phyloP scores from a whole-genome alignment of 2,329 filamentous ascomycete species.

The Ophiocordyceps camponoti-rufipedis region DNA sequence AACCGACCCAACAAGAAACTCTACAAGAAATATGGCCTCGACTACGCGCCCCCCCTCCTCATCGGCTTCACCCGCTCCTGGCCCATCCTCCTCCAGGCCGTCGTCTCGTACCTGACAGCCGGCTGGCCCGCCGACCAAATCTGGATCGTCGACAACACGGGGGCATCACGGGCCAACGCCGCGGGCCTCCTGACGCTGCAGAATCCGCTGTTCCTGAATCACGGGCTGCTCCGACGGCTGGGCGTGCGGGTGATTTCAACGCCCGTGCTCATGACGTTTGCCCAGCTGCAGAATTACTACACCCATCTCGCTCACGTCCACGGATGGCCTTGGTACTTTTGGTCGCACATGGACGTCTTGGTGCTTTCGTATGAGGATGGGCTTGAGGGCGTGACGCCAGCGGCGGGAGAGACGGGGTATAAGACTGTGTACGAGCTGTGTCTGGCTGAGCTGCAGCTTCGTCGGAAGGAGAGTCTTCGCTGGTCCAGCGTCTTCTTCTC shows the following conservation, averaged over 20 bases:
- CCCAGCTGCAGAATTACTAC: conserved; percentile 37
- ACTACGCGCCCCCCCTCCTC: conserved; percentile 28
- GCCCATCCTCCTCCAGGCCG: conserved; percentile 34
- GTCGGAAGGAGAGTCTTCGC: conserved; percentile 12
- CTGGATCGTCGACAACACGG: conserved; percentile 41
- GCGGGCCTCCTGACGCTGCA: conserved; percentile 27
- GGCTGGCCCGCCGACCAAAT: conserved; percentile 40
- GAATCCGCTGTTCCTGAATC: conserved; percentile 38
- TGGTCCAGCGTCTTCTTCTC: conserved; percentile 39
- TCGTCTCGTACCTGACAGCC: conserved; percentile 37
- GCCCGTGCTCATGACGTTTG: conserved; percentile 32
- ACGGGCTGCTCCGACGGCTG: conserved; percentile 27
- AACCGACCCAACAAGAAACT: conserved; percentile 20
- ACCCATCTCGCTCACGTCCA: conserved; percentile 24
- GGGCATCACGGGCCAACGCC: conserved; percentile 26
- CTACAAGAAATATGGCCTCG: conserved; percentile 18
- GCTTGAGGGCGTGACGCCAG: conserved; percentile 12
- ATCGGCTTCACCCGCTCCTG: conserved; percentile 41
- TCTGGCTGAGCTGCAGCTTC: conserved; percentile 15
- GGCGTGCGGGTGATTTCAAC: conserved; percentile 32
- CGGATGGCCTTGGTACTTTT: conserved; percentile 32
- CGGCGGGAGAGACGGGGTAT: conserved; percentile 17
- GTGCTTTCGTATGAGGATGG: conserved; percentile 22
- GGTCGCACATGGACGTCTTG: conserved; percentile 37
- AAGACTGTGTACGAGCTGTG: conserved; percentile 22